Base-by-base conservation (phyloP, 352 stramenopile genomes). In the Globisporangium okanoganense region DNA sequence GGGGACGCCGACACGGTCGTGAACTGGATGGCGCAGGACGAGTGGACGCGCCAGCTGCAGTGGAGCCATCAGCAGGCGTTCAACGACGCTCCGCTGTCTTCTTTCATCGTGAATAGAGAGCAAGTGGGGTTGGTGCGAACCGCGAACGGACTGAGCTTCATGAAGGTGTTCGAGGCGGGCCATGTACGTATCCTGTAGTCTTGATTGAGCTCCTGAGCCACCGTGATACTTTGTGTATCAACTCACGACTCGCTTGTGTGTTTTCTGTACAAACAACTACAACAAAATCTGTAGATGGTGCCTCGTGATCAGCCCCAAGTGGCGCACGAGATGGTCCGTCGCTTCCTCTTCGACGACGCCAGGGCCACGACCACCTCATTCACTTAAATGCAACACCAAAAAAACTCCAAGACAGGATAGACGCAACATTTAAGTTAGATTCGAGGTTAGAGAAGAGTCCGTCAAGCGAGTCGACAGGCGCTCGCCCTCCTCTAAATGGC, bases 1-100 rank as follows among this genome's bases (percentile, higher is more conserved):
- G 85, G 82, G 0, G 82, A 91, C 56, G 75, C 77, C 8, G 85
- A 94, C 61, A 75, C 78, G 2, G 72, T 91, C 55, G 81, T 76
- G 20, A 88, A 88, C 31, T 94, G 80, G 82, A 76, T 78, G 52
- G 73, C 76, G 16, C 81, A 91, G 51, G 76, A 90, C 38, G 56
- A 68, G 7, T 94, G 82, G 85, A 92, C 85, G 9, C 66, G 63
- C 0, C 59, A 70, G 5, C 56, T 94, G 14, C 8, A 50, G 14
- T 94, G 85, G 82, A 58, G 33, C 6, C 49, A 81, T 20, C 69
- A 75, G 24, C 14, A 40, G 10, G 50, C 35, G 2, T 92, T 92
- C 61, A 58, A 7, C 0, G 45, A 54, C 1, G 61, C 67, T 38
- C 16, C 55, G 0, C 49, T 76, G 33, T 31, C 9, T 4, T 56